Evolutionary conservation across 306 rosid species (phyloP).

Genomic region (Herpetospermum pedunculosum): DNA sequence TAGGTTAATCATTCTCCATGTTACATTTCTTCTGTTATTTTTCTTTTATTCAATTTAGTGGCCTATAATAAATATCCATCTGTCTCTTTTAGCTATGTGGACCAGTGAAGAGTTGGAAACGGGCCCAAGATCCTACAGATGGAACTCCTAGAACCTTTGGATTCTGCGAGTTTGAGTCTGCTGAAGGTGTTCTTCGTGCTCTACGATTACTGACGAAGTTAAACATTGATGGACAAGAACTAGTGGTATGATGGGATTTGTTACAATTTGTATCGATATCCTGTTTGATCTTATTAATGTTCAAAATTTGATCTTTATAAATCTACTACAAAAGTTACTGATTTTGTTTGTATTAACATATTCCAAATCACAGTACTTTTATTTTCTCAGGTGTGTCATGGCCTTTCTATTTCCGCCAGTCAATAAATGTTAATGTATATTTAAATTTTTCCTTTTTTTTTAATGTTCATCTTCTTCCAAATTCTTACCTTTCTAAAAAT

Average conservation of each 20-base stretch:
- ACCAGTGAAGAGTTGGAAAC: slow-evolving; percentile 94
- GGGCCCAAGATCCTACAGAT: slow-evolving; percentile 71
- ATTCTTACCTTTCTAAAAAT: not conserved
- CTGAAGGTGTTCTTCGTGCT: slow-evolving; percentile 96
- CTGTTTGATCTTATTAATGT: not conserved
- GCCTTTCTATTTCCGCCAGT: not conserved
- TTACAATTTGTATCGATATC: not conserved
- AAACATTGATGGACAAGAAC: slow-evolving; percentile 89
- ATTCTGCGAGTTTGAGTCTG: slow-evolving; percentile 89
- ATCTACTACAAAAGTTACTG: not conserved
- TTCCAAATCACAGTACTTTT: not conserved
- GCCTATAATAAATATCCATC: not conserved
- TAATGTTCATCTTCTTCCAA: not conserved
- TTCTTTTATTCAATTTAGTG: not conserved
- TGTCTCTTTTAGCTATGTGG: slow-evolving; percentile 64
- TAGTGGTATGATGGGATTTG: slow-evolving; percentile 46
- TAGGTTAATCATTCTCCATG: slow-evolving; percentile 15
- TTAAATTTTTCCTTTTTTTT: not conserved
- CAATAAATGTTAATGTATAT: not conserved
- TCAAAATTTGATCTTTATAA: not conserved
- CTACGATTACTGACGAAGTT: slow-evolving; percentile 74
- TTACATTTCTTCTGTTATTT: not conserved
- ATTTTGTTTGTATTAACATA: not conserved
- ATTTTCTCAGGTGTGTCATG: not conserved
- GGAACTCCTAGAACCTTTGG: slow-evolving; percentile 91